These are phyloP conservation scores for Parafenestella ontariensis DNA, from an alignment of 2,329 filamentous ascomycete species.

Conservation along the genomic window DNA sequence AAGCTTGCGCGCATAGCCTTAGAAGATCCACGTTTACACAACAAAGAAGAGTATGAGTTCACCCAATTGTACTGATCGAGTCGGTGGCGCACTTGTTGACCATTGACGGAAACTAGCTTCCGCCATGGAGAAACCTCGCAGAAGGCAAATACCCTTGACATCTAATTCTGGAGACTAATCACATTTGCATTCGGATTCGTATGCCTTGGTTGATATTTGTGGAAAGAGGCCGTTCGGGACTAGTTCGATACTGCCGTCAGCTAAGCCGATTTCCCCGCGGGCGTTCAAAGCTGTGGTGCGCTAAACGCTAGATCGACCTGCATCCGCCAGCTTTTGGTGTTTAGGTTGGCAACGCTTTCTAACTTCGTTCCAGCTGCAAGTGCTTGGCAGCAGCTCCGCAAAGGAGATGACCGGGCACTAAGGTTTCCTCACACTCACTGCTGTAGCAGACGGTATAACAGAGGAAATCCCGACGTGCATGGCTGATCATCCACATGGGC, in stretches of 20 bases:
- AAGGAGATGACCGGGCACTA: slow-evolving; percentile 36
- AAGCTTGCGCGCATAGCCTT: slow-evolving; percentile 15
- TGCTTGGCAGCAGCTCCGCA: slow-evolving; percentile 40
- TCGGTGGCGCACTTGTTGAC: slow-evolving; percentile 11
- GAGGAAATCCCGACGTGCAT: slow-evolving; percentile 41
- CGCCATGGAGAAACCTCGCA: slow-evolving; percentile 4
- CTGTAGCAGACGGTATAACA: slow-evolving; percentile 37
- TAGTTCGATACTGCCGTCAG: slow-evolving; percentile 35
- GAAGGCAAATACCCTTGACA: slow-evolving; percentile 8
- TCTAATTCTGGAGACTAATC: slow-evolving; percentile 14
- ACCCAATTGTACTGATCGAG: slow-evolving; percentile 8
- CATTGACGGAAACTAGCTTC: background rate
- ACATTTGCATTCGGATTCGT: slow-evolving; percentile 25
- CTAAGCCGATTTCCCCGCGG: slow-evolving; percentile 46
- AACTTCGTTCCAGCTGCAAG: slow-evolving; percentile 41
- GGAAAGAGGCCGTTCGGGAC: slow-evolving; percentile 38
- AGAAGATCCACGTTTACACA: slow-evolving; percentile 15
- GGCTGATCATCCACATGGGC: slow-evolving; percentile 33
- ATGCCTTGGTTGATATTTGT: slow-evolving; percentile 32
- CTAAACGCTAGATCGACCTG: slow-evolving; percentile 42
- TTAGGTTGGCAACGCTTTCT: slow-evolving; percentile 40
- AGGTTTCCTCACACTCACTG: slow-evolving; percentile 32
- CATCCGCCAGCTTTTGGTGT: slow-evolving; percentile 37
- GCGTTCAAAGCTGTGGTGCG: slow-evolving; percentile 40
- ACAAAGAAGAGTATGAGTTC: slow-evolving; percentile 11